These are phyloP conservation scores for Sambucus nigra DNA, from an alignment of 129 eudicot species.

Conservation along the genomic window DNA sequence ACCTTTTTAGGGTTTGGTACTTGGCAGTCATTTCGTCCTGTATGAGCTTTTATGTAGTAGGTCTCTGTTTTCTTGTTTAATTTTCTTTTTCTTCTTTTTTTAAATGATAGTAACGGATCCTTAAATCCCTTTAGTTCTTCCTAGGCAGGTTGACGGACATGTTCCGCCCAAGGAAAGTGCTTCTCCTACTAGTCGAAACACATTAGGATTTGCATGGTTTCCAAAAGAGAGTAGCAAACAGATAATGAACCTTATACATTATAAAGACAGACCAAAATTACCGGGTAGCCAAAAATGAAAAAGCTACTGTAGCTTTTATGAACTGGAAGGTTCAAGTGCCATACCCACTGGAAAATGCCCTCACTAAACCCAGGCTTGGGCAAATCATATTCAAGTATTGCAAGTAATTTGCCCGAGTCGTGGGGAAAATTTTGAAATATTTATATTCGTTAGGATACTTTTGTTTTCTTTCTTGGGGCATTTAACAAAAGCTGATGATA, in stretches of 20 bases:
- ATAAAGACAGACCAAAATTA: not conserved
- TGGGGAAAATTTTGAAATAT: no score
- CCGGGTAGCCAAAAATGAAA: not conserved
- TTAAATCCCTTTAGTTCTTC: slow-evolving; percentile 3
- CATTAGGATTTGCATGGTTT: not conserved
- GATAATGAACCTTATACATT: not conserved
- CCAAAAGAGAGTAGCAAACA: not conserved
- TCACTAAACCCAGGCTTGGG: no score
- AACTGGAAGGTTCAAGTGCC: no score
- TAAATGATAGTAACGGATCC: not conserved
- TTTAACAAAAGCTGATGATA: no score
- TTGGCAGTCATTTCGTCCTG: slow-evolving; percentile 7
- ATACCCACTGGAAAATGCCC: no score
- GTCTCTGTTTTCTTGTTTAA: slow-evolving; percentile 16
- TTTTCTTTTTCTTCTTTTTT: slow-evolving; percentile 1
- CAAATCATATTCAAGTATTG: no score
- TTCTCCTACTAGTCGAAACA: not conserved
- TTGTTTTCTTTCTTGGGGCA: no score
- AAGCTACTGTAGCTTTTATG: slow-evolving; percentile 6
- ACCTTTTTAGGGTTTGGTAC: slow-evolving; percentile 16
- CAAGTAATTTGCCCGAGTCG: no score
- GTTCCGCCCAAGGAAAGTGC: slow-evolving; percentile 1
- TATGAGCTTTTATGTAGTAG: no score
- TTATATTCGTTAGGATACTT: no score
- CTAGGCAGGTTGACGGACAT: slow-evolving; percentile 4